These are phyloP conservation scores for Carex kokanica DNA, from an alignment of 176 grass and related monocot genomes.

Conservation along the genomic window DNA sequence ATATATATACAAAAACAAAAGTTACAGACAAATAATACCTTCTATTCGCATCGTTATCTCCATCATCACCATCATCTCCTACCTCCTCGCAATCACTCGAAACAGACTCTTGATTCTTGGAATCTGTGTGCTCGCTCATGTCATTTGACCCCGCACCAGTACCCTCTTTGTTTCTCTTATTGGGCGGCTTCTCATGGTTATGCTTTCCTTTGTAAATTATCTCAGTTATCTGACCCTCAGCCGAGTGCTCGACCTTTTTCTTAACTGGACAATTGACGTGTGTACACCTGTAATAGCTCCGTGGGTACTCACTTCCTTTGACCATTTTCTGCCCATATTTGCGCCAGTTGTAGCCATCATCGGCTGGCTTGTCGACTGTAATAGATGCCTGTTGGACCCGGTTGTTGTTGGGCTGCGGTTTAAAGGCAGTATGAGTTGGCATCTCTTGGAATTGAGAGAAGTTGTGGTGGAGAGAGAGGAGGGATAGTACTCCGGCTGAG, in stretches of 20 bases:
- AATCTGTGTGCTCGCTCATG: constrained; percentile 61
- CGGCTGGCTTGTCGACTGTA: constrained; percentile 74
- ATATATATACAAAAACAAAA: neutral
- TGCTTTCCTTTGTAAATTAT: constrained; percentile 96
- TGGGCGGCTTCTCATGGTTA: constrained; percentile 73
- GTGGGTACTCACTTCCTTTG: constrained; percentile 79
- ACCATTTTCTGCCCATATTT: constrained; percentile 97
- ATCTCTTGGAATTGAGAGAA: constrained; percentile 20
- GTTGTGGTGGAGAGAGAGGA: constrained; percentile 51
- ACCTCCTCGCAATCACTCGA: constrained; percentile 79
- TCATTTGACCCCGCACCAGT: constrained; percentile 42
- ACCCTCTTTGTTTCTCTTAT: constrained; percentile 67
- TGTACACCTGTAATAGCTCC: constrained; percentile 87
- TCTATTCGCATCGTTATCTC: constrained; percentile 48
- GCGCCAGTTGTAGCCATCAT: constrained; percentile 87
- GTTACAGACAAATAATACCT: constrained; percentile 29
- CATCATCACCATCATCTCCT: constrained; percentile 46
- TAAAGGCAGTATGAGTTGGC: neutral
- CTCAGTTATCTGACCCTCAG: constrained; percentile 92
- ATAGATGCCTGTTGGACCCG: constrained; percentile 52
- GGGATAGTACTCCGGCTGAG: constrained; percentile 44
- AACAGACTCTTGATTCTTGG: constrained; percentile 58
- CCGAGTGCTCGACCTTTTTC: constrained; percentile 84
- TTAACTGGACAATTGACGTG: constrained; percentile 72
- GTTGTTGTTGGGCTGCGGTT: constrained; percentile 41